phyloP scores from a whole-genome alignment of 371 early-diverging fungal species.

The Mucor lusitanicus region DNA sequence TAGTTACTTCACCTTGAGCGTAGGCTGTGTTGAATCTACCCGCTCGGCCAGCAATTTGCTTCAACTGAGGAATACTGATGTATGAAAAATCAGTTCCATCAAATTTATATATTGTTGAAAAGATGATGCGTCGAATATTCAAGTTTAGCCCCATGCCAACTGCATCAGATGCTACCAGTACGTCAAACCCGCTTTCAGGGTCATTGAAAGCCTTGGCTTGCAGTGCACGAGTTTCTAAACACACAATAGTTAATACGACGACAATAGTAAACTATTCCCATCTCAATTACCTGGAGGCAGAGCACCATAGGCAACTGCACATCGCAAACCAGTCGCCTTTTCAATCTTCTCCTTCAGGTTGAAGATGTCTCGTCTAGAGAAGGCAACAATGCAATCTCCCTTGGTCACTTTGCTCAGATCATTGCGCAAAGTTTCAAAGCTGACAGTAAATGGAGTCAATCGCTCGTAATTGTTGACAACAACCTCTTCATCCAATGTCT shows the following conservation, averaged over 20 bases:
- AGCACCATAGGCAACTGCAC: conserved; percentile 93
- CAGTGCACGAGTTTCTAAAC: conserved; percentile 76
- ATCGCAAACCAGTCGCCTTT: conserved; percentile 66
- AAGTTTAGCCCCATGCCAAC: conserved; percentile 97
- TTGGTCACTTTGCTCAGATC: conserved; percentile 58
- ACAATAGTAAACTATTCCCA: background rate
- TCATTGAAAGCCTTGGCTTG: conserved; percentile 94
- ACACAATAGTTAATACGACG: background rate
- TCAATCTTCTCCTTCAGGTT: conserved; percentile 77
- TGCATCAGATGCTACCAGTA: conserved; percentile 95
- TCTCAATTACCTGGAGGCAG: conserved; percentile 77
- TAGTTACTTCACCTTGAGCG: conserved; percentile 67
- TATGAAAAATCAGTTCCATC: conserved; percentile 61
- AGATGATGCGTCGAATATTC: conserved; percentile 89
- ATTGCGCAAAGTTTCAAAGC: conserved; percentile 53
- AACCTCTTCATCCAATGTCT: conserved; percentile 76
- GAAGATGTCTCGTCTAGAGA: conserved; percentile 84
- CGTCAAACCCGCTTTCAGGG: conserved; percentile 74
- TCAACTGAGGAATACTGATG: conserved; percentile 76
- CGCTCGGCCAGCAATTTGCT: conserved; percentile 96
- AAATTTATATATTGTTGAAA: conserved; percentile 75
- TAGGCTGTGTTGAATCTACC: conserved; percentile 83
- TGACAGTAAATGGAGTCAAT: conserved; percentile 70
- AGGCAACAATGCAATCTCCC: conserved; percentile 92
- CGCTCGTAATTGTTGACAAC: conserved; percentile 80